Evolutionary conservation across 305 asterid genomes (phyloP).

Genomic region (Rubia balearica): DNA sequence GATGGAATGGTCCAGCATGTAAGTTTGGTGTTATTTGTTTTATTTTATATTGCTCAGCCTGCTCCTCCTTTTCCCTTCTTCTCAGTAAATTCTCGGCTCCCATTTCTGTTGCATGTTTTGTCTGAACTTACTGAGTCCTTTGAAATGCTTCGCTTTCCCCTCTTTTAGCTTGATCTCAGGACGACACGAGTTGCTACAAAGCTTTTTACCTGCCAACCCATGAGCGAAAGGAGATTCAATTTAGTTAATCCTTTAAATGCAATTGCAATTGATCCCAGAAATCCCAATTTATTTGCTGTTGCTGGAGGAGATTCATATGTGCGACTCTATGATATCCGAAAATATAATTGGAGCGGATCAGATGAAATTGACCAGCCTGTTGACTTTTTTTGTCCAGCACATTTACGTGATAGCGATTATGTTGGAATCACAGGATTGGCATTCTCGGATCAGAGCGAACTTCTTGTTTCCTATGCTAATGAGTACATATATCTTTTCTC

Average conservation of each 20-base stretch:
- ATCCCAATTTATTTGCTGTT: conserved; percentile 70
- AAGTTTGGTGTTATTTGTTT: conserved; percentile 23
- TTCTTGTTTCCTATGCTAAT: conserved; percentile 76
- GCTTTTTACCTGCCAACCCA: conserved; percentile 66
- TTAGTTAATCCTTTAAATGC: conserved; percentile 51
- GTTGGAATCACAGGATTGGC: conserved; percentile 91
- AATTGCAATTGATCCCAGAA: conserved; percentile 81
- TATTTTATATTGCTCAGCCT: neutral
- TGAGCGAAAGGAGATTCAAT: conserved; percentile 25
- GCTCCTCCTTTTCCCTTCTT: neutral
- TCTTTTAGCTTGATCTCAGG: conserved; percentile 59
- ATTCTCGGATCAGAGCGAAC: conserved; percentile 88
- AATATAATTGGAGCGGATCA: conserved; percentile 60
- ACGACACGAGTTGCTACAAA: conserved; percentile 57
- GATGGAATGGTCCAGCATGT: conserved; percentile 93
- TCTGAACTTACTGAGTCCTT: neutral
- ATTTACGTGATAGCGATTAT: conserved; percentile 48
- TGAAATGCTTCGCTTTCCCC: conserved; percentile 20
- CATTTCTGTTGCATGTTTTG: neutral
- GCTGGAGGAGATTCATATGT: conserved; percentile 89
- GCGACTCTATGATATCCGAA: conserved; percentile 82
- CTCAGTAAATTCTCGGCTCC: neutral
- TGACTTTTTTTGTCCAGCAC: conserved; percentile 69
- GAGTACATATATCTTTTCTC: conserved; percentile 80
- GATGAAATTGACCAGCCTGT: conserved; percentile 64